Evolutionary conservation across 495 filamentous ascomycete species (phyloP), one percentile per base, ranked within the genome.

Genomic region (Cladorrhinum samala): DNA sequence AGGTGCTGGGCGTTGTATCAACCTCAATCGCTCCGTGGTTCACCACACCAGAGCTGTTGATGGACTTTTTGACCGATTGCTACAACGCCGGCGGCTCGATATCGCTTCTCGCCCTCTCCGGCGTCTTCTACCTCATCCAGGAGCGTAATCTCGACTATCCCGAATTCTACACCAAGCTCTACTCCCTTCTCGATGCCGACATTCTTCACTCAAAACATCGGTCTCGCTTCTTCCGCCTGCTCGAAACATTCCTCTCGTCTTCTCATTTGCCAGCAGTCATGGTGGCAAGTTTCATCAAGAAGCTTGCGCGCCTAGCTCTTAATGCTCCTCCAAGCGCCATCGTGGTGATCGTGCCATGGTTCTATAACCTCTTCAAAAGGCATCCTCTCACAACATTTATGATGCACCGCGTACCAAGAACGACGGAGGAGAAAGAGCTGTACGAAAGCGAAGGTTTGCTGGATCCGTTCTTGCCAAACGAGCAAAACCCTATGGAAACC

Each of bases 121-220:
- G 93, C 37, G 82, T 99, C 18, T 99, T 95, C 74, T 90, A 96
- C 64, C 83, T 99, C 37, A 96, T 97, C 51, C 85, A 87, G 58
- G 82, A 88, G 59, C 87, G 87, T 59, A 97, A 99, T 66, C 78
- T 99, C 33, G 94, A 97, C 70, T 97, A 97, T 70, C 94, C 93
- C 0, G 80, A 83, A 23, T 99, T 99, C 77, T 99, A 92, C 73
- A 69, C 76, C 25, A 96, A 95, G 64, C 79, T 99, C 5, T 99
- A 99, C 70, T 92, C 89, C 0, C 76, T 97, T 13, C 77, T 97
- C 6, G 87, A 96, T 65, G 78, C 82, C 16, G 82, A 88, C 33
- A 78, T 97, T 4, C 75, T 99, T 18, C 91, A 99, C 68, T 93
- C 90, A 33, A 91, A 91, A 68, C 86, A 99, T 71, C 85, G 94